phyloP scores from a whole-genome alignment of 2,329 filamentous ascomycete species.

The Pyricularia grisea region DNA sequence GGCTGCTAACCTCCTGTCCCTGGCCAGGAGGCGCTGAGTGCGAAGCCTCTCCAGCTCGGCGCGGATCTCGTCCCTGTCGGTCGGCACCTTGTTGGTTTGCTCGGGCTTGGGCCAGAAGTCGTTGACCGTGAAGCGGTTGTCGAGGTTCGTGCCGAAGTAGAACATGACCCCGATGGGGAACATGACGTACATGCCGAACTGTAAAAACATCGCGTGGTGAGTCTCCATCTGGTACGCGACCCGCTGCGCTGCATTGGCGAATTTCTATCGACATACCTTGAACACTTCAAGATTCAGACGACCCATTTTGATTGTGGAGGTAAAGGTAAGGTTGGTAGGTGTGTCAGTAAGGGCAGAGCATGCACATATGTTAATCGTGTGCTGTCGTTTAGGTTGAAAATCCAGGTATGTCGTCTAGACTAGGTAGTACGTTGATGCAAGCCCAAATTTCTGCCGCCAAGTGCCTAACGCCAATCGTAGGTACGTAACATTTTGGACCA shows the following conservation, averaged over 20 bases:
- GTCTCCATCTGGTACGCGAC: not conserved
- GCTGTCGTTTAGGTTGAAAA: not conserved
- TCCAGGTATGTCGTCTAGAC: not conserved
- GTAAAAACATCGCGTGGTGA: not conserved
- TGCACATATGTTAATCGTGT: no score
- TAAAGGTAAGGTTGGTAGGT: not conserved
- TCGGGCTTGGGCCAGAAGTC: constrained; percentile 89
- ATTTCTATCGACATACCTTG: constrained; percentile 52
- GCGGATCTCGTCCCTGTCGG: constrained; percentile 73
- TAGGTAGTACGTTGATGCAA: not conserved
- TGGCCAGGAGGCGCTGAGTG: constrained; percentile 58
- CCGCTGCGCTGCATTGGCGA: not conserved
- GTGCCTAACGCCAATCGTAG: not conserved
- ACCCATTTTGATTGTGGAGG: constrained; percentile 43
- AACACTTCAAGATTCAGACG: constrained; percentile 90
- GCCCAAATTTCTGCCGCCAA: not conserved
- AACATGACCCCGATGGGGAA: constrained; percentile 99
- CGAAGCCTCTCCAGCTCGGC: constrained; percentile 69
- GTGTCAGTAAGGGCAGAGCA: not conserved
- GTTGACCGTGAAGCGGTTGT: constrained; percentile 77
- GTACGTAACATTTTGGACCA: not conserved
- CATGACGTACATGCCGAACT: constrained; percentile 99
- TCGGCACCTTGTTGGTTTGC: constrained; percentile 66
- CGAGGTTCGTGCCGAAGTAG: constrained; percentile 98
- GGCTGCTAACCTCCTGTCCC: constrained; percentile 50